Base-by-base conservation (phyloP, 306 rosid species). In the Spatholobus suberectus region DNA sequence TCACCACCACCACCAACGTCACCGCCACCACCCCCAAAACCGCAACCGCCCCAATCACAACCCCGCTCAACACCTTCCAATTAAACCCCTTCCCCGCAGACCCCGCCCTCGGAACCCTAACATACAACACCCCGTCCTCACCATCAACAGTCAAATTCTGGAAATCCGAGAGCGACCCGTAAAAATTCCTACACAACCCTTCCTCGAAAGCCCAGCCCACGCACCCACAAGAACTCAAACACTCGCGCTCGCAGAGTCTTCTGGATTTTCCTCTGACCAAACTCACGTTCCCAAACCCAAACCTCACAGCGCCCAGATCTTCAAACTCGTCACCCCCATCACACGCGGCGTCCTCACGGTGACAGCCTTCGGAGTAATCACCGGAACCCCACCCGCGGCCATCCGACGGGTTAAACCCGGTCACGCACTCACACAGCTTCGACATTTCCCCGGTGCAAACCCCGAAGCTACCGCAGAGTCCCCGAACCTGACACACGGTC, bases 381-480 rank as follows among this genome's bases (percentile, higher is more conserved):
- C 85, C 82, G 1, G 81, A 46, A 7, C 77, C 73, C 98, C 98
- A 94, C 13, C 73, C 58, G 27, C 5, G 40, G n/a, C 61, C 44
- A 41, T 89, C 88, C 0, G 70, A 83, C 0, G 98, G 93, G 37
- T 27, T 40, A 66, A 89, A 92, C 49, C 96, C 95, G 4, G 66
- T 7, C 0, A 84, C 37, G 17, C 98, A 94, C 4, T 83, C 84
- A 54, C 98, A 94, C 0, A 70, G 26, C 15, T 9, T 63, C 34
- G 14, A 38, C 0, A 6, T 1, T 0, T 75, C 81, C 0, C 49
- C 74, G 8, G 0, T 23, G 72, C 97, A 94, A 6, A 94, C 78
- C 1, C 95, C 96, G 21, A 94, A 90, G 6, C 75, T 51, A 17
- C 98, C 98, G 51, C 98, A 94, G 41, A 84, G 15, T 0, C 92